Evolutionary conservation across 345 rosid species (phyloP).

Genomic region (Gossypium bickii): DNA sequence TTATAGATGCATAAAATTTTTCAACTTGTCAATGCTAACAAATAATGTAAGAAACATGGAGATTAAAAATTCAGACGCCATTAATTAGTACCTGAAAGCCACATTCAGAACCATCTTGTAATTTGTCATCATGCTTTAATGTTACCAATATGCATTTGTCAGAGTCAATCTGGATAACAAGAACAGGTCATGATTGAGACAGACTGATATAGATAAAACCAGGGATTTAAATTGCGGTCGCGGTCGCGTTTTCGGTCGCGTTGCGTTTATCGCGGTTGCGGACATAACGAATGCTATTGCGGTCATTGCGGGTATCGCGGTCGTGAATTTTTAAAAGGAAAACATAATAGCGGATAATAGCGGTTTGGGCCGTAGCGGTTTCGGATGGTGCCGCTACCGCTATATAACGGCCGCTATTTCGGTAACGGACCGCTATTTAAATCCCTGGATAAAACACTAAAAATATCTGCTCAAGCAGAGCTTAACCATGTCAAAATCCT

Average conservation of each 20-base stretch:
- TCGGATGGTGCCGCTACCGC: too few species aligned
- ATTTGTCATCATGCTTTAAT: slow-evolving; percentile 89
- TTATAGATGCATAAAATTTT: slow-evolving; percentile 11
- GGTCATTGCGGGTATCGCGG: too few species aligned
- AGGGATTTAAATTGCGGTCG: too few species aligned
- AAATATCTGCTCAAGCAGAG: not conserved
- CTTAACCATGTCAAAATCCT: not conserved
- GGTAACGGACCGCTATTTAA: too few species aligned
- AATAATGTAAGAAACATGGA: slow-evolving; percentile 2
- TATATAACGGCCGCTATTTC: too few species aligned
- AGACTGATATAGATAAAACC: slow-evolving; percentile 11
- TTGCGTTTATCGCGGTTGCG: too few species aligned
- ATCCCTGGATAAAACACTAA: slow-evolving; percentile 8
- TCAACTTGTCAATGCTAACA: slow-evolving; percentile 12
- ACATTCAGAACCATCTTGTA: slow-evolving; percentile 91
- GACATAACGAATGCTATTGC: too few species aligned
- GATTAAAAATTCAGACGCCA: slow-evolving; percentile 5
- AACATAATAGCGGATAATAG: too few species aligned
- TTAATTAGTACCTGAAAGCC: slow-evolving; percentile 68
- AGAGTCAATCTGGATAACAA: slow-evolving; percentile 71
- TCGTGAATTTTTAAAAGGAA: too few species aligned
- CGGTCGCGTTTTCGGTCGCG: too few species aligned
- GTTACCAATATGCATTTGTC: slow-evolving; percentile 93
- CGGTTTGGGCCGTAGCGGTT: too few species aligned
- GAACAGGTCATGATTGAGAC: slow-evolving; percentile 17